These are phyloP conservation scores for Mucor piriformis DNA, from an alignment of 371 early-diverging fungal species.

Conservation along the genomic window DNA sequence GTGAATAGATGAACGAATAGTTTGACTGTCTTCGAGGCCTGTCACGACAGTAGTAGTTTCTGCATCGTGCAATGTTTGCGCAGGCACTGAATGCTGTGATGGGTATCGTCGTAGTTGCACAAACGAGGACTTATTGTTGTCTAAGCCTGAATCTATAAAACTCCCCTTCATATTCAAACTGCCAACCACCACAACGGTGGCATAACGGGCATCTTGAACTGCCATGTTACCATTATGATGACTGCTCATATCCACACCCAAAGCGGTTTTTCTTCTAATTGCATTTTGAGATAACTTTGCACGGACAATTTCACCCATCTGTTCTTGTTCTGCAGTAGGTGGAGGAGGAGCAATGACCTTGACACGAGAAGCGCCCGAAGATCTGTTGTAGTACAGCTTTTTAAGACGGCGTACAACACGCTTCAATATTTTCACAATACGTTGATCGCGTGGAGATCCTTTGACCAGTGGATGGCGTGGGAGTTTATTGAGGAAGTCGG, in stretches of 20 bases:
- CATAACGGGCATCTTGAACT: slow-evolving; percentile 36
- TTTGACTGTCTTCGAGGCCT: slow-evolving; percentile 5
- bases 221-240: slow-evolving; percentile 41
- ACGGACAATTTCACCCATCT: slow-evolving; percentile 35
- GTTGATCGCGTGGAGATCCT: slow-evolving; percentile 55
- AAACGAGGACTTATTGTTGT: not conserved
- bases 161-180: slow-evolving; percentile 25
- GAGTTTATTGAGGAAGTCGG: slow-evolving; percentile 47
- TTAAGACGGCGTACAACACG: slow-evolving; percentile 53
- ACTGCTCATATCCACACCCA: slow-evolving; percentile 30
- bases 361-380: slow-evolving; percentile 28
- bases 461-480: slow-evolving; percentile 48
- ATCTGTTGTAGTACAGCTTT: slow-evolving; percentile 38
- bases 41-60: not conserved
- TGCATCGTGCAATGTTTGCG: not conserved
- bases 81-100: slow-evolving; percentile 8
- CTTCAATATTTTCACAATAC: slow-evolving; percentile 60
- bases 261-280: slow-evolving; percentile 26
- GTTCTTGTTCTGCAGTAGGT: slow-evolving; percentile 33
- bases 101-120: slow-evolving; percentile 10
- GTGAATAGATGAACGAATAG: slow-evolving; percentile 4
- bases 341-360: slow-evolving; percentile 40
- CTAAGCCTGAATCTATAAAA: slow-evolving; percentile 21
- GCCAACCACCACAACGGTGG: slow-evolving; percentile 40
- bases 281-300: slow-evolving; percentile 33